phyloP scores from a whole-genome alignment of 2,329 filamentous ascomycete genomes.

The Whalleya microplaca region DNA sequence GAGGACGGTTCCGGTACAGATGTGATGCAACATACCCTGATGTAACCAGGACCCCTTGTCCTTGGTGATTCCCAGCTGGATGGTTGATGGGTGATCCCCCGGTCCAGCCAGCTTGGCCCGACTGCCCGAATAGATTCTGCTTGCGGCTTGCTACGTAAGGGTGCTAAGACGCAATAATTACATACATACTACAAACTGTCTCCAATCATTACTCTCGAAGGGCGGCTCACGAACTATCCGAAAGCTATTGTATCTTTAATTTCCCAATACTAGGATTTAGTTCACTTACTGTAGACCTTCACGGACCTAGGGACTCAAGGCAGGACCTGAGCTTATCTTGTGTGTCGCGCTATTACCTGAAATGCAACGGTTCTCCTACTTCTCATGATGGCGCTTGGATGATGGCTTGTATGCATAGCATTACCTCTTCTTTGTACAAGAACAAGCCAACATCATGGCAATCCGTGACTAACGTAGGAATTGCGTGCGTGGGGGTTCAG shows the following conservation, averaged over 20 bases:
- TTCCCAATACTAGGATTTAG: too few relatives aligned
- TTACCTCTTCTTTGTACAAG: too few relatives aligned
- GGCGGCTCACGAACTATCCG: not conserved
- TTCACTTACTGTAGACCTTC: too few relatives aligned
- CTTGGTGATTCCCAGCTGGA: slow-evolving; percentile 31
- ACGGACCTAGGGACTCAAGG: too few relatives aligned
- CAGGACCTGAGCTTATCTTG: too few relatives aligned
- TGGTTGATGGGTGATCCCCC: slow-evolving; percentile 35
- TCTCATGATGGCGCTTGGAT: not conserved
- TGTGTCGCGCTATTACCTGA: too few relatives aligned
- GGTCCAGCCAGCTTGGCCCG: slow-evolving; percentile 21
- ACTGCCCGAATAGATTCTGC: slow-evolving; percentile 9
- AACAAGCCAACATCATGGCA: too few relatives aligned
- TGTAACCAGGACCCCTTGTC: slow-evolving; percentile 9
- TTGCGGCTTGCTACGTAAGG: slow-evolving; percentile 3
- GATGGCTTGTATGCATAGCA: too few relatives aligned
- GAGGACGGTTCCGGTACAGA: not conserved
- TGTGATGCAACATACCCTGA: slow-evolving; percentile 12
- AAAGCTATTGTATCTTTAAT: not conserved
- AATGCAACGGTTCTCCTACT: not conserved
- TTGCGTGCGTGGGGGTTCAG: too few relatives aligned
- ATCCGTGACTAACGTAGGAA: too few relatives aligned
- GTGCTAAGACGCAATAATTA: not conserved
- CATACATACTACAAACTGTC: not conserved
- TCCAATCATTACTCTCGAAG: not conserved